A percentile compares a stretch with the other conserved stretches of the same genome.
These are phyloP conservation scores for Miamiensis avidus DNA, from an alignment of 169 alveolate genomes.

Conservation along the genomic window DNA sequence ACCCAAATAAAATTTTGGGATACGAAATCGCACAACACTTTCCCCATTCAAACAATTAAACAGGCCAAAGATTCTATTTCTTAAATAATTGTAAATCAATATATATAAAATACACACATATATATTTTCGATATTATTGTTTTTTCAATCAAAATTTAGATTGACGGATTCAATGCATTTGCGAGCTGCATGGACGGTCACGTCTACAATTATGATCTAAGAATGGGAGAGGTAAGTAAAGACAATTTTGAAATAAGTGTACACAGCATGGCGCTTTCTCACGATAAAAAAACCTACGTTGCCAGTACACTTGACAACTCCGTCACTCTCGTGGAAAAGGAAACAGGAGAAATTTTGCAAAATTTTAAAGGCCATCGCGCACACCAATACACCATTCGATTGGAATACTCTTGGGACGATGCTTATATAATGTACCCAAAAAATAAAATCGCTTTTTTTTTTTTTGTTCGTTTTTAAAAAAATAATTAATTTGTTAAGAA, in stretches of 20 bases:
- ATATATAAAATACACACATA: not conserved
- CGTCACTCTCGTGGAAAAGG: slow-evolving; percentile 9
- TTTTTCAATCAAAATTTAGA: not conserved
- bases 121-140: not conserved
- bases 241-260: slow-evolving; percentile 11
- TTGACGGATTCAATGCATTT: not conserved
- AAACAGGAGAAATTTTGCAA: slow-evolving; percentile 9
- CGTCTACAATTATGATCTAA: slow-evolving; percentile 9
- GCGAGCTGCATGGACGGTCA: slow-evolving; percentile 12
- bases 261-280: not conserved
- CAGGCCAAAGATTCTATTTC: slow-evolving; percentile 14
- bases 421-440: not conserved
- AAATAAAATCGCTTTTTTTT: too few relatives aligned
- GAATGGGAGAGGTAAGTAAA: slow-evolving; percentile 20
- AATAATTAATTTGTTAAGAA: not conserved
- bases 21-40: not conserved
- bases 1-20: slow-evolving; percentile 10
- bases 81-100: not conserved
- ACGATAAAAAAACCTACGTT: slow-evolving; percentile 23
- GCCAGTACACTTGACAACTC: slow-evolving; percentile 5
- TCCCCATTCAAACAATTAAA: slow-evolving; percentile 10
- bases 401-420: slow-evolving; percentile 6
- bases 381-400: not conserved
- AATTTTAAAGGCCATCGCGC: slow-evolving; percentile 4
- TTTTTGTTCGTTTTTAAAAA: too few relatives aligned